phyloP scores from a whole-genome alignment of 1,139 yeast genomes.

The Eremothecium coryli region DNA sequence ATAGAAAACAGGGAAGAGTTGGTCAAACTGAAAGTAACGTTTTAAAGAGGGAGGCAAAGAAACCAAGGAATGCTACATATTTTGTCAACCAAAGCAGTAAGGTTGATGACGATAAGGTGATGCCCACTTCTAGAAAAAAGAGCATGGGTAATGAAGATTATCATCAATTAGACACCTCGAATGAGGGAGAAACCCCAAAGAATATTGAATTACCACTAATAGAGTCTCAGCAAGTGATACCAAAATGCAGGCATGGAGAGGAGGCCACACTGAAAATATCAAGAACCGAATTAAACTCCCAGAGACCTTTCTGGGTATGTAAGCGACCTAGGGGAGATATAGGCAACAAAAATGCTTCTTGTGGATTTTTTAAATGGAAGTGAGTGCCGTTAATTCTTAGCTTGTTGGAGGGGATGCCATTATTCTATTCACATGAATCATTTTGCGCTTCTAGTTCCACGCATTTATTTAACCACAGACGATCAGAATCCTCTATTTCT shows the following conservation, averaged over 20 bases:
- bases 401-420: background rate
- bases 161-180: constrained; percentile 1
- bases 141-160: no score
- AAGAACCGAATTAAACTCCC: constrained; percentile 38
- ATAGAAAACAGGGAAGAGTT: no score
- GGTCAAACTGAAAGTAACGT: no score
- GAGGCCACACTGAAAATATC: constrained; percentile 44
- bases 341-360: constrained; percentile 26
- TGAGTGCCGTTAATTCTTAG: constrained; percentile 6
- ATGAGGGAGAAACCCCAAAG: background rate
- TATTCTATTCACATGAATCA: constrained; percentile 4
- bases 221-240: constrained; percentile 17
- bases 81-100: no score
- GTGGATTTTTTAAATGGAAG: constrained; percentile 37
- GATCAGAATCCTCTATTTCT: constrained; percentile 19
- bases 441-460: constrained; percentile 18
- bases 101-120: no score
- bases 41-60: no score
- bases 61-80: no score
- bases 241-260: constrained; percentile 42
- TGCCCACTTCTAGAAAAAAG: no score
- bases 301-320: constrained; percentile 56
- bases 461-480: constrained; percentile 23
- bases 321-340: constrained; percentile 30
- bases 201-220: background rate